Percentiles rank a stretch among this genome's conserved stretches.
Conservation (phyloP, 108 stramenopile species). For the Skeletonema marinoi region DNA sequence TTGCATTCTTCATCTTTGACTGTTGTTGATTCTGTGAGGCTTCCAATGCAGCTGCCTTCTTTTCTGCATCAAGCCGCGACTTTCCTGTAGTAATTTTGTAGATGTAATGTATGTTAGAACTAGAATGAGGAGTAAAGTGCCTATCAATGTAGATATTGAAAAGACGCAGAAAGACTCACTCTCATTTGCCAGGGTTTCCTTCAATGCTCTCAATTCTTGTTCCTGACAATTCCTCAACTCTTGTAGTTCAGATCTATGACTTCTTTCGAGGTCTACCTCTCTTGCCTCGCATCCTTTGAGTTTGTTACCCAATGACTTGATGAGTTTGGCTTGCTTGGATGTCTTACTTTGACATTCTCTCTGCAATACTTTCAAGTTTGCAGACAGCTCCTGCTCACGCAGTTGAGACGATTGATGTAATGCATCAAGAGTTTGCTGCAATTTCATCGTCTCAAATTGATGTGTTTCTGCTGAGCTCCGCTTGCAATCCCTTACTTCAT, state of each 20-base stretch:
- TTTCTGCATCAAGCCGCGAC: slow-evolving; percentile 34
- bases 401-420: slow-evolving; percentile 19
- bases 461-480: not conserved
- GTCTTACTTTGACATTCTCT: slow-evolving; percentile 12
- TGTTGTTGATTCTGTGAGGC: slow-evolving; percentile 23
- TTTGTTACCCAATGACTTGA: slow-evolving; percentile 22
- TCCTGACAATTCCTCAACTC: not conserved
- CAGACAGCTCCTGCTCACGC: slow-evolving; percentile 15
- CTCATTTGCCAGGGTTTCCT: slow-evolving; percentile 4
- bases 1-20: slow-evolving; percentile 36
- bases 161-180: slow-evolving; percentile 26
- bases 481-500: slow-evolving; percentile 5
- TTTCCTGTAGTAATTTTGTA: not conserved
- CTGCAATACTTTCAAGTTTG: not conserved
- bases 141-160: not conserved
- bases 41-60: slow-evolving; percentile 19
- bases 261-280: slow-evolving; percentile 6
- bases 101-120: not conserved
- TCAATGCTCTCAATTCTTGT: not conserved
- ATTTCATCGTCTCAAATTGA: slow-evolving; percentile 2
- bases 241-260: slow-evolving; percentile 11
- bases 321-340: slow-evolving; percentile 3
- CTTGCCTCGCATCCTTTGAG: slow-evolving; percentile 11
- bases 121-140: not conserved
- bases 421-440: slow-evolving; percentile 18